These are phyloP conservation scores for Fusarium longipes DNA, from an alignment of 2,329 filamentous ascomycete species.

Conservation along the genomic window DNA sequence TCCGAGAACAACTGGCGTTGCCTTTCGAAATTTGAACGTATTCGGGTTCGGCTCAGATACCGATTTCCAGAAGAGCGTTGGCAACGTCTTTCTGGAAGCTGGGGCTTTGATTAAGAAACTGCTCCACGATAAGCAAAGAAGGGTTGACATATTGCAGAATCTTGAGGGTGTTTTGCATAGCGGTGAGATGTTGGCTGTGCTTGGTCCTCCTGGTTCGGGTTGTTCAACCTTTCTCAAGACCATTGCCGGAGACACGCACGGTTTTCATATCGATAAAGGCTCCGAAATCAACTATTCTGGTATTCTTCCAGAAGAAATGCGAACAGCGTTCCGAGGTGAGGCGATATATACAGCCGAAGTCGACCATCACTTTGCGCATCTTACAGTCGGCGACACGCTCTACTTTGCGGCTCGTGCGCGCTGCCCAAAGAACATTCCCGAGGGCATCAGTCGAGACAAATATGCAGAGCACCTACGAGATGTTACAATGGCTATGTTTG, in stretches of 20 bases:
- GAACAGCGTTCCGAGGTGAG: conserved; percentile 79
- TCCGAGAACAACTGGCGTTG: conserved; percentile 46
- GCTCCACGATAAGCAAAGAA: conserved; percentile 58
- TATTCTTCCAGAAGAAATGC: conserved; percentile 76
- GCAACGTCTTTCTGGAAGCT: conserved; percentile 42
- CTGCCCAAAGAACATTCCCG: conserved; percentile 69
- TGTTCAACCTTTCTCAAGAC: conserved; percentile 87
- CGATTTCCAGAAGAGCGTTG: conserved; percentile 47
- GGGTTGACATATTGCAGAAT: conserved; percentile 72
- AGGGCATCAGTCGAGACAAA: conserved; percentile 61
- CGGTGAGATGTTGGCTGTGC: conserved; percentile 78
- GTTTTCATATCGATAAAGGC: conserved; percentile 73
- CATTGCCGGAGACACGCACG: conserved; percentile 81
- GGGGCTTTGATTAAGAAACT: conserved; percentile 30
- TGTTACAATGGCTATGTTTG: conserved; percentile 77
- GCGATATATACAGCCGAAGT: conserved; percentile 86
- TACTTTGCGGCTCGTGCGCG: conserved; percentile 78
- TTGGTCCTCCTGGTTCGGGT: conserved; percentile 74
- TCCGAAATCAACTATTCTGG: conserved; percentile 81
- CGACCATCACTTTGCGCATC: conserved; percentile 79
- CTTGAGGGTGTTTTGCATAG: conserved; percentile 73
- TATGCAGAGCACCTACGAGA: conserved; percentile 72
- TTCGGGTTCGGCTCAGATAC: conserved; percentile 47
- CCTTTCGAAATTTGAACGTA: conserved; percentile 44
- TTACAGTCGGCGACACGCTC: conserved; percentile 80